A percentile compares a stretch with the other conserved stretches of the same genome.
phyloP scores from a whole-genome alignment of 768 basidiomycete genomes.

The Crucibulum laeve region DNA sequence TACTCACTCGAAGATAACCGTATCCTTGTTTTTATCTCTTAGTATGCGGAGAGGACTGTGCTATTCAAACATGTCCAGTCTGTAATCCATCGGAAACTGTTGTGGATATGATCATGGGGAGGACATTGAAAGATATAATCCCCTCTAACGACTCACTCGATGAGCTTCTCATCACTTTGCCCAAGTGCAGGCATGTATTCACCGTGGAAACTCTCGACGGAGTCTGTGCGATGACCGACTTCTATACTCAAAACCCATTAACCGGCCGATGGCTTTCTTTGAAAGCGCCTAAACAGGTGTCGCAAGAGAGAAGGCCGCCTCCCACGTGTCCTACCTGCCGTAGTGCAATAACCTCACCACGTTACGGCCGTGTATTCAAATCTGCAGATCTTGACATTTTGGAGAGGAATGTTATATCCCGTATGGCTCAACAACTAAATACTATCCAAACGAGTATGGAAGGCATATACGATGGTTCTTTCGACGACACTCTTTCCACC shows the following conservation, averaged over 20 bases:
- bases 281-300: conserved; percentile 32
- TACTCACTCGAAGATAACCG: neutral
- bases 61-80: conserved; percentile 44
- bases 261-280: conserved; percentile 41
- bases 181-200: conserved; percentile 59
- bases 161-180: conserved; percentile 56
- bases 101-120: conserved; percentile 58
- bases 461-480: conserved; percentile 17
- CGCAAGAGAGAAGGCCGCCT: conserved; percentile 25
- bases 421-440: conserved; percentile 42
- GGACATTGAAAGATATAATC: conserved; percentile 44
- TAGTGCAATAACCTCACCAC: conserved; percentile 45
- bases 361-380: conserved; percentile 62
- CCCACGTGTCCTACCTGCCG: conserved; percentile 65
- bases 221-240: conserved; percentile 42
- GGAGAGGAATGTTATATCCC: conserved; percentile 55
- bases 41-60: conserved; percentile 71
- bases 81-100: conserved; percentile 42
- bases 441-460: conserved; percentile 21
- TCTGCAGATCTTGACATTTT: conserved; percentile 60
- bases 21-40: neutral
- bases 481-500: conserved; percentile 13
- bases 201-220: conserved; percentile 73
- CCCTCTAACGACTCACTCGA: conserved; percentile 31
- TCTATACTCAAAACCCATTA: conserved; percentile 33